These are phyloP conservation scores for Aureobasidium uvarum DNA, from an alignment of 2,329 filamentous ascomycete species.

Conservation along the genomic window DNA sequence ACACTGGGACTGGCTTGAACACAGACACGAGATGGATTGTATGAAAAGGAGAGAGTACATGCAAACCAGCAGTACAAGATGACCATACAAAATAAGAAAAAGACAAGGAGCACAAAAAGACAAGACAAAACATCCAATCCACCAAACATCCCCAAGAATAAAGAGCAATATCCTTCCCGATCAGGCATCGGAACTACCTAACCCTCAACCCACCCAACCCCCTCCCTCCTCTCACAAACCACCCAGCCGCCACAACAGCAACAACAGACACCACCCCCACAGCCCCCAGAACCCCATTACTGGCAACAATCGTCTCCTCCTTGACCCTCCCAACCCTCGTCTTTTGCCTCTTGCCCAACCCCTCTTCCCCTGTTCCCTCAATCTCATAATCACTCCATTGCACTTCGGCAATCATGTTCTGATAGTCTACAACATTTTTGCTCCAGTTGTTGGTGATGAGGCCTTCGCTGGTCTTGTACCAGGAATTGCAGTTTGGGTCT, in stretches of 20 bases:
- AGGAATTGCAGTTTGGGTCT: constrained; percentile 54
- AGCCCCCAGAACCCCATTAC: constrained; percentile 41
- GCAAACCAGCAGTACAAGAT: too few relatives aligned
- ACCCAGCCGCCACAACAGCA: constrained; percentile 40
- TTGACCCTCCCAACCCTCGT: constrained; percentile 44
- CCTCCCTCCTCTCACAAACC: not conserved
- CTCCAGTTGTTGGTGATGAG: constrained; percentile 59
- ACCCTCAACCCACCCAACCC: not conserved
- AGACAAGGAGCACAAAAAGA: too few relatives aligned
- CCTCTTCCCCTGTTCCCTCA: constrained; percentile 38
- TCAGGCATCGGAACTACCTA: too few relatives aligned
- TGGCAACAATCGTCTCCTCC: constrained; percentile 46
- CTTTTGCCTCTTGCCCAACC: constrained; percentile 39
- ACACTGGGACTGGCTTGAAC: too few relatives aligned
- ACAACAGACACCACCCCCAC: constrained; percentile 41
- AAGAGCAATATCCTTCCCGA: too few relatives aligned
- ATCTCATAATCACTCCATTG: constrained; percentile 49
- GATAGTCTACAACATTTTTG: constrained; percentile 56
- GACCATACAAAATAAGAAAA: too few relatives aligned
- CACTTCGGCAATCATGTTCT: constrained; percentile 47
- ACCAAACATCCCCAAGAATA: too few relatives aligned
- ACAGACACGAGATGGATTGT: too few relatives aligned
- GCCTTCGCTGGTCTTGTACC: constrained; percentile 54
- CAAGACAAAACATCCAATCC: too few relatives aligned
- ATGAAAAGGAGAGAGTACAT: too few relatives aligned